These are phyloP conservation scores for Xylaria sp. DNA, from an alignment of 2,329 filamentous ascomycete species.

Conservation along the genomic window DNA sequence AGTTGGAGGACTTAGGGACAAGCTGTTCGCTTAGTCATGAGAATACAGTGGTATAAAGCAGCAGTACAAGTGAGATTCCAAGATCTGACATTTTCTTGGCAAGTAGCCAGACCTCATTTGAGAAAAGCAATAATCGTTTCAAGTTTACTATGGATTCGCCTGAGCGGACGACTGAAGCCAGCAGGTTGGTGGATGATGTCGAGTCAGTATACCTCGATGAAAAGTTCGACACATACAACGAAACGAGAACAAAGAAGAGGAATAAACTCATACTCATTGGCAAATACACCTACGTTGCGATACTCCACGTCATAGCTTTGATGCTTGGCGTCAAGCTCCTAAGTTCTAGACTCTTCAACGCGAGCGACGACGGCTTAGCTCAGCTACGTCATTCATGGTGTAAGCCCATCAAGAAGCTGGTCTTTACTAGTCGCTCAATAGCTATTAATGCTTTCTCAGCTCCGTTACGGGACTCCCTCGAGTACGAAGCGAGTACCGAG, in stretches of 20 bases:
- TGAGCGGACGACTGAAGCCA: neutral
- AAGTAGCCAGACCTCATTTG: neutral
- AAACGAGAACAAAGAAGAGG: neutral
- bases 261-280: neutral
- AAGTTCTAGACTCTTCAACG: neutral
- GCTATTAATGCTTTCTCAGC: slow-evolving; percentile 18
- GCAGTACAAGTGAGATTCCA: neutral
- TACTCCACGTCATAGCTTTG: slow-evolving; percentile 17
- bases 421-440: neutral
- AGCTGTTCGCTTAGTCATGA: neutral
- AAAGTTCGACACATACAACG: slow-evolving; percentile 8
- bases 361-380: neutral
- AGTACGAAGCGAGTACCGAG: slow-evolving; percentile 22
- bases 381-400: slow-evolving; percentile 16
- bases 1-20: neutral
- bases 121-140: neutral
- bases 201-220: slow-evolving; percentile 8
- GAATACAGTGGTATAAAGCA: neutral
- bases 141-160: slow-evolving; percentile 6
- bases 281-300: slow-evolving; percentile 3
- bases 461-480: slow-evolving; percentile 25
- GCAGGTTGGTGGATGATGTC: neutral
- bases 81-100: neutral
- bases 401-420: neutral
- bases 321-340: slow-evolving; percentile 8